Base-by-base conservation (phyloP, 2,329 filamentous ascomycete genomes). In the Fusarium devonianum region DNA sequence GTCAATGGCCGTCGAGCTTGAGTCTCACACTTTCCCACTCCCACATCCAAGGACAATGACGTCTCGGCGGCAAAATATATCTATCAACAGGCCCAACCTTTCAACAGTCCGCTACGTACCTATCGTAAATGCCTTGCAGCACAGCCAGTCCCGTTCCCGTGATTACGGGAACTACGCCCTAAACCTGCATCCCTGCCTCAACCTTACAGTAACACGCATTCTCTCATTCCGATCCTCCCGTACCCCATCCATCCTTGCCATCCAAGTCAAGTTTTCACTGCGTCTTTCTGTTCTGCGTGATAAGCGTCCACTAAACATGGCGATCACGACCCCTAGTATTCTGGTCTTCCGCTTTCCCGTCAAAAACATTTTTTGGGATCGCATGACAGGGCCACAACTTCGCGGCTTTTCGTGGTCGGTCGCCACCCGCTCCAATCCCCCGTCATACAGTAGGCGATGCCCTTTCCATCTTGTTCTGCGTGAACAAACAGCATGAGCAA, bases 271-370 rank as follows among this genome's bases (percentile, higher is more conserved):
- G 10, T 29, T 12, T 7, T 12, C 13, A 6, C 12, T 29, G 26
- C 6, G 26, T 13, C n/a, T 32, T 13, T 8, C 13, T 32, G 29
- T 16, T 13, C 42, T 59, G 56, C 55, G 39, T 59, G 51, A 59
- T 51, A 59, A 59, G 51, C 38, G 41, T 33, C 19, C 17, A 14
- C 23, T 26, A 29, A 38, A 49, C 16, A 23, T n/a, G 51, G 25
- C 28, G 55, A 59, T 49, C 41, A 35, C 52, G 55, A 59, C 56
- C 46, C 42, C 49, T n/a, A n/a, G 51, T 29, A 32, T 34, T 14
- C 19, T 28, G 25, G 32, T n/a, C 23, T 19, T 28, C 36, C 34
- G 43, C 35, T 28, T 28, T 28, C n/a, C n/a, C n/a, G n/a, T n/a
- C n/a, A n/a, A n/a, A n/a, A n/a, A n/a, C n/a, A n/a, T n/a, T n/a